phyloP scores from a whole-genome alignment of 495 filamentous ascomycete genomes.

The Recurvomyces mirabilis region DNA sequence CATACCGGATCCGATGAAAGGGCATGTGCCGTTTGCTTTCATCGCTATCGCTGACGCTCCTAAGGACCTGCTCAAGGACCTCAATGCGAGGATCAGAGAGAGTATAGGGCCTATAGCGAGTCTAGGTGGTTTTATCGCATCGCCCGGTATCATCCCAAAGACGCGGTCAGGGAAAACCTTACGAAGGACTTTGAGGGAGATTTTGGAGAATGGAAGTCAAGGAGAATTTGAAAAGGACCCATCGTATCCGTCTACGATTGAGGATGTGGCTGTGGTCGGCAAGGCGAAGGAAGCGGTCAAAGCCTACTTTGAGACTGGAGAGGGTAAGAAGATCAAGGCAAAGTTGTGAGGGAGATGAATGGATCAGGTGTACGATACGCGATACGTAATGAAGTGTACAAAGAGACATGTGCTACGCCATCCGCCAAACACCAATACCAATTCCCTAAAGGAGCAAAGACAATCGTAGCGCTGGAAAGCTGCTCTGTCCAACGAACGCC shows the following conservation, averaged over 20 bases:
- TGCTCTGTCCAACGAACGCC: slow-evolving; percentile 1
- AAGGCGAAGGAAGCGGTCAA: slow-evolving; percentile 43
- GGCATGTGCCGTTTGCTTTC: slow-evolving; percentile 85
- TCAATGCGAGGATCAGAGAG: slow-evolving; percentile 41
- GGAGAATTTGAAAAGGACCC: slow-evolving; percentile 43
- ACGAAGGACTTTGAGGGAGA: slow-evolving; percentile 64
- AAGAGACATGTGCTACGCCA: not conserved
- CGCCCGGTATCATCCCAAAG: slow-evolving; percentile 83
- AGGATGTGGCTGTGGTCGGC: slow-evolving; percentile 47
- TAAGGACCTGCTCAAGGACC: slow-evolving; percentile 41
- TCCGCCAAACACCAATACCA: not conserved
- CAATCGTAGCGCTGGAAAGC: slow-evolving; percentile 1
- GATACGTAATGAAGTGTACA: not conserved
- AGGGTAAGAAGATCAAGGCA: slow-evolving; percentile 17
- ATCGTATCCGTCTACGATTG: slow-evolving; percentile 48
- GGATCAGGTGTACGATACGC: slow-evolving; percentile 1
- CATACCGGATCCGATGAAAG: slow-evolving; percentile 76
- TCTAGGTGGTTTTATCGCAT: slow-evolving; percentile 72
- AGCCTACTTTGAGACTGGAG: slow-evolving; percentile 43
- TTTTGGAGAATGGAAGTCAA: slow-evolving; percentile 54
- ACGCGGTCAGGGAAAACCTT: slow-evolving; percentile 82
- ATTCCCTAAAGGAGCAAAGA: not conserved
- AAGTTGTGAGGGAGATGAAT: slow-evolving; percentile 10
- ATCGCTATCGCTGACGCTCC: slow-evolving; percentile 45
- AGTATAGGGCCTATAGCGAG: slow-evolving; percentile 82